phyloP scores from a whole-genome alignment of 1,284 basidiomycete species.

The Athelia sp. region DNA sequence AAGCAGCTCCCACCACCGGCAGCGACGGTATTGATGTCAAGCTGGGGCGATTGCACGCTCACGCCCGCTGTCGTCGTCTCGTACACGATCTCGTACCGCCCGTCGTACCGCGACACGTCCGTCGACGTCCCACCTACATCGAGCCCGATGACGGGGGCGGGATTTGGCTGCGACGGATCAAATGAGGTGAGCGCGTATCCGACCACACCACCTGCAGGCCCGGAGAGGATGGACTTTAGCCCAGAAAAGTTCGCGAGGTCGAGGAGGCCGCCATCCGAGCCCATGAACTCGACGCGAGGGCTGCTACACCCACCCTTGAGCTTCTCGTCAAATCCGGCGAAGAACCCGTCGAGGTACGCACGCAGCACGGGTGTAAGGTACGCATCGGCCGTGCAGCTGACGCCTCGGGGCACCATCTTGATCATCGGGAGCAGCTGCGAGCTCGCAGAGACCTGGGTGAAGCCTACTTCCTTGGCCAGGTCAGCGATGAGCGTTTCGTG shows the following conservation, averaged over 20 bases:
- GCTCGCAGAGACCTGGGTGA: constrained; percentile 85
- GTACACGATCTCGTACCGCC: constrained; percentile 72
- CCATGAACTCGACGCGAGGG: constrained; percentile 70
- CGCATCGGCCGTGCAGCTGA: constrained; percentile 92
- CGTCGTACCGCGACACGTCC: constrained; percentile 76
- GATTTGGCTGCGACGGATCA: constrained; percentile 44
- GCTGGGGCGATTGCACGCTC: constrained; percentile 71
- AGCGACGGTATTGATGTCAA: constrained; percentile 75
- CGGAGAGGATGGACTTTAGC: constrained; percentile 71
- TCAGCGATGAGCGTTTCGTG: constrained; percentile 75
- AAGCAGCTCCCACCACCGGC: constrained; percentile 72
- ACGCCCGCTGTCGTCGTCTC: constrained; percentile 82
- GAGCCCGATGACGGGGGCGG: constrained; percentile 63
- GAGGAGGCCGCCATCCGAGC: constrained; percentile 70
- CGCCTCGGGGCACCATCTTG: constrained; percentile 90
- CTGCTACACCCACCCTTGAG: constrained; percentile 45
- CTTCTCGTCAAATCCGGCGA: constrained; percentile 79
- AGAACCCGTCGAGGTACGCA: constrained; percentile 91
- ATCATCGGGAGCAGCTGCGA: constrained; percentile 91
- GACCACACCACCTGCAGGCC: constrained; percentile 77
- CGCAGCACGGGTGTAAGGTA: constrained; percentile 91
- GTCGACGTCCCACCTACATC: constrained; percentile 77
- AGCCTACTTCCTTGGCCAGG: constrained; percentile 77
- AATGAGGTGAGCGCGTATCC: constrained; percentile 69
- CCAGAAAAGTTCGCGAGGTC: constrained; percentile 72